phyloP scores from a whole-genome alignment of 176 grass and related monocot genomes.

The Cenchrus americanus region DNA sequence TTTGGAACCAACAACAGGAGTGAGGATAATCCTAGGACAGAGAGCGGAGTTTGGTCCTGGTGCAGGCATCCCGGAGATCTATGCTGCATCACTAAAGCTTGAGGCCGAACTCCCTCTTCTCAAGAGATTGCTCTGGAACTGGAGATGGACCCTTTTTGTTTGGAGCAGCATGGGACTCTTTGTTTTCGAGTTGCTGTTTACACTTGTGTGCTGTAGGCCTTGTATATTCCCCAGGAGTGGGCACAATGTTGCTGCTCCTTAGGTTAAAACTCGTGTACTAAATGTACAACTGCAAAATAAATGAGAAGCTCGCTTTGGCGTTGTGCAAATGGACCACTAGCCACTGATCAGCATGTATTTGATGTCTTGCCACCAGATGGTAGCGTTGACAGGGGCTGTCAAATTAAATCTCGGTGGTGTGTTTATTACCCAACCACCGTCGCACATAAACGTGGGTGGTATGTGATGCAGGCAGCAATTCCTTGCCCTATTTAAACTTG shows the following conservation, averaged over 20 bases:
- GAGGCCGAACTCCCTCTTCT: constrained; percentile 81
- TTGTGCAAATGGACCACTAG: background rate
- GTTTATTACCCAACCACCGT: background rate
- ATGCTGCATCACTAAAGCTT: constrained; percentile 63
- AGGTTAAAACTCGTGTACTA: constrained; percentile 30
- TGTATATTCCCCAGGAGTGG: constrained; percentile 67
- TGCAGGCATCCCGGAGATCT: constrained; percentile 88
- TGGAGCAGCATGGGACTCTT: constrained; percentile 86
- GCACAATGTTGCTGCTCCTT: constrained; percentile 36
- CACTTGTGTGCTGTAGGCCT: constrained; percentile 74
- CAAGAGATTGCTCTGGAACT: constrained; percentile 83
- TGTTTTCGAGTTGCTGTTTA: constrained; percentile 60
- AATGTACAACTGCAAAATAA: constrained; percentile 42
- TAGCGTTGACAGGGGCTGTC: background rate
- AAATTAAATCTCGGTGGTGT: background rate
- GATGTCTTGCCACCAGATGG: background rate
- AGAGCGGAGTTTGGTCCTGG: constrained; percentile 72
- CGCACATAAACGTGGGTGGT: background rate
- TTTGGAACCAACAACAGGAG: constrained; percentile 57
- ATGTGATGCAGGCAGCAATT: background rate
- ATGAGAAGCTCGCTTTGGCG: constrained; percentile 11
- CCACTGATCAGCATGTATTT: background rate
- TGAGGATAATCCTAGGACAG: constrained; percentile 78
- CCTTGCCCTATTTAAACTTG: background rate
- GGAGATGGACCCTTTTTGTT: constrained; percentile 91